Base-by-base conservation (phyloP, 495 filamentous ascomycete genomes). In the Penicillium simplicissimum region DNA sequence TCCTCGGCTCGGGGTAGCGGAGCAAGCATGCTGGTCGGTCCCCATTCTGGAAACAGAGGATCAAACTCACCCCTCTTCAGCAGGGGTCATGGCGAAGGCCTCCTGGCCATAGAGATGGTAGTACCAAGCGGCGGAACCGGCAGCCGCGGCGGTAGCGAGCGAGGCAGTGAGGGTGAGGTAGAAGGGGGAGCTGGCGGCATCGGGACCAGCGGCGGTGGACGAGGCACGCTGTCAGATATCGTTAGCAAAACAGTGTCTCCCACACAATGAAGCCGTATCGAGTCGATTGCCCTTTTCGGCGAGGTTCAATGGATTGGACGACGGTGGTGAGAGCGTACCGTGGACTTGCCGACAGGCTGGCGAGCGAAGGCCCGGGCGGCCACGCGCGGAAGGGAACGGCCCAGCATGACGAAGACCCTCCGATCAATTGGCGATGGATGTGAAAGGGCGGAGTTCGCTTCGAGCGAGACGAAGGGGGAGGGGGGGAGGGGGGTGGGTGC, bases 11-110 rank as follows among this genome's bases (percentile, higher is more conserved):
- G 69, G 75, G 60, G 49, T 52, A 63, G 54, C 67, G 70, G 71
- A 70, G 61, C 66, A 49, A 62, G 35, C 60, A 54, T 43, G 52
- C 5, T 36, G n/a, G 51, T 49, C 58, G 37, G 59, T 51, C 53
- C 52, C 34, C 28, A 55, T 23, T 31, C 10, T n/a, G 62, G 57
- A 53, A 31, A 35, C 28, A 25, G 35, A 55, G 55, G 52, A 55
- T 14, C 14, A n/a, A 47, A 89, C 90, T 87, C 78, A 99, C 95
- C 95, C 96, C 87, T 99, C 96, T 84, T 99, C 96, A 74, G 85
- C 85, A 63, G 90, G 91, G 68, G 96, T 95, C 88, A 89, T 89
- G 64, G 95, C 96, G 77, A 92, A 85, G 38, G 90, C 86, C 63
- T 88, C 88, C 60, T 88, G 84, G 67, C 95, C 96, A 80, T 93